phyloP scores from a whole-genome alignment of 352 stramenopile species.

The Halophytophthora polymorphica region DNA sequence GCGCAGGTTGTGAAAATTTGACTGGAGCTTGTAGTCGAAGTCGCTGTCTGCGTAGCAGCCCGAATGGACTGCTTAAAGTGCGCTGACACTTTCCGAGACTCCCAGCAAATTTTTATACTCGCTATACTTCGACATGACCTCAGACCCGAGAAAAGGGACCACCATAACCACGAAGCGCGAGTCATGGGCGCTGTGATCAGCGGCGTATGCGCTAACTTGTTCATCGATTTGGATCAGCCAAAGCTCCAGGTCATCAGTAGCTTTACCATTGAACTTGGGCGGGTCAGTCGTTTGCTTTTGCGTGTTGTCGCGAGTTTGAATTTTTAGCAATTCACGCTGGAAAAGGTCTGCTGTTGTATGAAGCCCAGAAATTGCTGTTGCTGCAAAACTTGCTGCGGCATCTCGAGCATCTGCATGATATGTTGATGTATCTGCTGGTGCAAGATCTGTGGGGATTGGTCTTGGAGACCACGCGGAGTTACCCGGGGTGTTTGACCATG shows the following conservation, averaged over 20 bases:
- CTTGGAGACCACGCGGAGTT: too few relatives aligned
- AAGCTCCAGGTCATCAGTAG: slow-evolving; percentile 3
- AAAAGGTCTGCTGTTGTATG: too few relatives aligned
- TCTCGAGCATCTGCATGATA: too few relatives aligned
- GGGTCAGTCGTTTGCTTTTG: slow-evolving; percentile 2
- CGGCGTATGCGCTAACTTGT: neutral
- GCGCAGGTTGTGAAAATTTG: too few relatives aligned
- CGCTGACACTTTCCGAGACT: neutral
- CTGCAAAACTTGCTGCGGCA: too few relatives aligned
- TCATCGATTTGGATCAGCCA: slow-evolving; percentile 4
- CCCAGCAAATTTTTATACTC: slow-evolving; percentile 1
- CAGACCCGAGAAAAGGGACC: neutral
- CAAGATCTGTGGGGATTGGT: too few relatives aligned
- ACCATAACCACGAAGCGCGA: slow-evolving; percentile 4
- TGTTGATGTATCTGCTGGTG: too few relatives aligned
- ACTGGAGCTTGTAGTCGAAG: slow-evolving; percentile 3
- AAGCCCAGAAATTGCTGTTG: too few relatives aligned
- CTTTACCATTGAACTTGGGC: neutral
- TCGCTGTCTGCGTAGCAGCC: neutral
- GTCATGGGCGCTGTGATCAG: neutral
- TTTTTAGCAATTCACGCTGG: neutral
- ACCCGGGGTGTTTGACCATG: too few relatives aligned
- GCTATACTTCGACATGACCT: slow-evolving; percentile 5
- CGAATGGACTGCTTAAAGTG: slow-evolving; percentile 6
- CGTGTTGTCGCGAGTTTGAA: neutral